phyloP scores from a whole-genome alignment of 2,329 filamentous ascomycete species.

The Cytospora leucostoma region DNA sequence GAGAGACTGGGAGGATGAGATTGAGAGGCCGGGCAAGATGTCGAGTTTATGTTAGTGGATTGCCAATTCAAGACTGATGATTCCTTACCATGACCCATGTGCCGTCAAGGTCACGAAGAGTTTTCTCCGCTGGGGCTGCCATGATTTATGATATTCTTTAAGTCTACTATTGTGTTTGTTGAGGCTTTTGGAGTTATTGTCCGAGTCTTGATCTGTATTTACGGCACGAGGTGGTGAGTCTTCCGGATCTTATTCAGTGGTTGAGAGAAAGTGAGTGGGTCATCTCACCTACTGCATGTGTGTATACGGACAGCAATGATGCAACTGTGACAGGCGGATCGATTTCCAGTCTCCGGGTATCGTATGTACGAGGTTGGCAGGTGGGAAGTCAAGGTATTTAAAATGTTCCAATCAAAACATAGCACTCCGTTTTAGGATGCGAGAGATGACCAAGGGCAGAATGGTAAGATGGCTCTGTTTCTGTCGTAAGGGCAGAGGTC shows the following conservation, averaged over 20 bases:
- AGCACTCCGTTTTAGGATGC: not conserved
- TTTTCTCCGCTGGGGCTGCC: constrained; percentile 71
- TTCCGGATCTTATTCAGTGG: not conserved
- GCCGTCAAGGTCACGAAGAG: constrained; percentile 67
- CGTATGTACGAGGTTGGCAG: too few relatives aligned
- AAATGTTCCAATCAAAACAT: not conserved
- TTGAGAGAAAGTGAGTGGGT: not conserved
- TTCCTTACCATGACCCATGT: constrained; percentile 67
- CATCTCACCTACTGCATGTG: constrained; percentile 5
- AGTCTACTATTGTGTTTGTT: not conserved
- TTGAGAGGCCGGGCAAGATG: not conserved
- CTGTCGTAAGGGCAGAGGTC: constrained; percentile 14
- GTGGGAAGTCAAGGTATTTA: too few relatives aligned
- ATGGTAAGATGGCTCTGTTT: not conserved
- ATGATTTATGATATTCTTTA: constrained; percentile 47
- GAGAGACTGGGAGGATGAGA: not conserved
- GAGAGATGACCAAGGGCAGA: not conserved
- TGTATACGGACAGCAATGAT: not conserved
- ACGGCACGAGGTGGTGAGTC: not conserved
- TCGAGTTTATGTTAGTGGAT: not conserved
- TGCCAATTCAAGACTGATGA: not conserved
- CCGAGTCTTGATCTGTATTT: not conserved
- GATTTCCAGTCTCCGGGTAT: not conserved
- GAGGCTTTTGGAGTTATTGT: not conserved
- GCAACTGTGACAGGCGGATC: not conserved